phyloP scores from a whole-genome alignment of 495 filamentous ascomycete genomes.

The Letharia lupina region DNA sequence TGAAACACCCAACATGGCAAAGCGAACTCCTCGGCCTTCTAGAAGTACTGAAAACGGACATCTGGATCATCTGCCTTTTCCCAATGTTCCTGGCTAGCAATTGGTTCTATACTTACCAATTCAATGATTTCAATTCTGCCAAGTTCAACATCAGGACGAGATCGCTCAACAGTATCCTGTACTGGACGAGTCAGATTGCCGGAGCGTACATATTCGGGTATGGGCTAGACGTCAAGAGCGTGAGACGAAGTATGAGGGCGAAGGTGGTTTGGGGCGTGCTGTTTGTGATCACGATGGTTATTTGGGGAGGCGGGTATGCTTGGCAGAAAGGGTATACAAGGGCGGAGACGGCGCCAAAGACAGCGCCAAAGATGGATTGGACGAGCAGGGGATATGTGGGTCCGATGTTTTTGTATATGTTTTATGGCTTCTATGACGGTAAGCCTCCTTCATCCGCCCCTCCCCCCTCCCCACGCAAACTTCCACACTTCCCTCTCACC shows the following conservation, averaged over 20 bases:
- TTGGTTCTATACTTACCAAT: conserved; percentile 70
- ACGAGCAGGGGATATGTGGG: conserved; percentile 35
- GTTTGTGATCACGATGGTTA: conserved; percentile 35
- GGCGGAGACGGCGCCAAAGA: conserved; percentile 31
- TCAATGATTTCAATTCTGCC: conserved; percentile 44
- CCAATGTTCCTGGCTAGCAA: conserved; percentile 58
- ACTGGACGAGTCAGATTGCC: conserved; percentile 48
- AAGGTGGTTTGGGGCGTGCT: conserved; percentile 34
- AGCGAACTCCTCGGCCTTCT: conserved; percentile 38
- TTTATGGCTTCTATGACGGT: conserved; percentile 48
- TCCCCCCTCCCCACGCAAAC: conserved; percentile 32
- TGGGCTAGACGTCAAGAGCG: conserved; percentile 33
- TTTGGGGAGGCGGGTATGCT: conserved; percentile 47
- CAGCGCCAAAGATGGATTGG: conserved; percentile 37
- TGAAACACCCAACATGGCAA: conserved; percentile 70
- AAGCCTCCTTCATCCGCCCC: background rate
- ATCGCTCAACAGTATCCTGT: conserved; percentile 41
- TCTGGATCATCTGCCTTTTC: conserved; percentile 39
- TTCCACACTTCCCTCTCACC: conserved; percentile 59
- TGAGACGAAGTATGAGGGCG: conserved; percentile 38
- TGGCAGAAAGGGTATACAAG: conserved; percentile 42
- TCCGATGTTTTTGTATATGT: conserved; percentile 48
- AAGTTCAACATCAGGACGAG: conserved; percentile 42
- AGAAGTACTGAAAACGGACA: conserved; percentile 34
- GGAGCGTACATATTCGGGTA: conserved; percentile 40